Conservation (phyloP, 2,329 filamentous ascomycete species). For the Laburnicola sp. region DNA sequence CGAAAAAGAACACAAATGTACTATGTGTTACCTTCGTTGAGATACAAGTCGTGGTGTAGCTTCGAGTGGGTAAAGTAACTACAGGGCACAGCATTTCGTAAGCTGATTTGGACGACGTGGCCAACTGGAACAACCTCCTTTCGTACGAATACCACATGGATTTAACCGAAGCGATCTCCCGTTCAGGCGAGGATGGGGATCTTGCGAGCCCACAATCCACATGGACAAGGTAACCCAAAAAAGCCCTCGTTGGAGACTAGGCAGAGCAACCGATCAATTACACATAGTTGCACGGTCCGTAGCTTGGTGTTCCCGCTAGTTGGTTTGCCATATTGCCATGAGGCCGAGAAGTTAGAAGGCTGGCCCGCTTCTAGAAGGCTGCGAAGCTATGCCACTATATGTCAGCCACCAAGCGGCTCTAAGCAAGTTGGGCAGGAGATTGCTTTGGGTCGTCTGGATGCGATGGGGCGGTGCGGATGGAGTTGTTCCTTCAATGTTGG, state of each 20-base stretch:
- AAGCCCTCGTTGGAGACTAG: slow-evolving; percentile 3
- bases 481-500: too few species aligned
- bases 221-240: neutral
- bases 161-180: neutral
- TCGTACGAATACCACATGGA: too few species aligned
- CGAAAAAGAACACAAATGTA: too few species aligned
- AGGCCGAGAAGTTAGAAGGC: neutral
- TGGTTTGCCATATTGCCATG: slow-evolving; percentile 4
- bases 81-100: too few species aligned
- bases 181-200: neutral
- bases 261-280: slow-evolving; percentile 2
- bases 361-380: too few species aligned
- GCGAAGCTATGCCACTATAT: neutral
- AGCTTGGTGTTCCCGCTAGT: slow-evolving; percentile 4
- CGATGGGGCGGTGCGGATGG: slow-evolving; percentile 3
- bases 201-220: neutral
- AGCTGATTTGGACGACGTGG: too few species aligned
- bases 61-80: too few species aligned
- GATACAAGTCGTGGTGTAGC: too few species aligned
- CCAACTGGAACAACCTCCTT: too few species aligned
- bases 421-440: neutral
- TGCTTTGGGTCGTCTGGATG: neutral
- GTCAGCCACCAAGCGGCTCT: neutral
- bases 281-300: neutral
- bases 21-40: too few species aligned